phyloP scores from a whole-genome alignment of 495 filamentous ascomycete genomes.

The Physcia stellaris region DNA sequence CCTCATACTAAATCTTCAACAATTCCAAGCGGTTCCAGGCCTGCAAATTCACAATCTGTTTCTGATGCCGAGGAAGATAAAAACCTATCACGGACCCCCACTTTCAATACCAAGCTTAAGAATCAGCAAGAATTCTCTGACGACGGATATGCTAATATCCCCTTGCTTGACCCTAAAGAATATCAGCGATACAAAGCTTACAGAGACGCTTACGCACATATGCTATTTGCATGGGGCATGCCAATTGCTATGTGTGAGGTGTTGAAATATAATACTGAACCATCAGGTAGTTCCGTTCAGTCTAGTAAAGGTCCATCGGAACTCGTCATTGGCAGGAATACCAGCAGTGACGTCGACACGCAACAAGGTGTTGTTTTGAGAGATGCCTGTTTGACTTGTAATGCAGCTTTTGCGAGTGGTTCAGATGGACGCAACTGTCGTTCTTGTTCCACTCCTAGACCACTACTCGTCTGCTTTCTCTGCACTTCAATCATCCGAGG shows the following conservation, averaged over 20 bases:
- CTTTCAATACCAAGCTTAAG: constrained; percentile 51
- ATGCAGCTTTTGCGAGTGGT: too few relatives aligned
- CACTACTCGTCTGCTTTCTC: constrained; percentile 30
- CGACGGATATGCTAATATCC: constrained; percentile 51
- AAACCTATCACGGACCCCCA: constrained; percentile 16
- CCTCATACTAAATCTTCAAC: constrained; percentile 31
- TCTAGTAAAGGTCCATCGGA: not conserved
- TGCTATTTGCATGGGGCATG: constrained; percentile 72
- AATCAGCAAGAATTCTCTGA: constrained; percentile 69
- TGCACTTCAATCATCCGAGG: constrained; percentile 33
- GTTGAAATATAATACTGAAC: constrained; percentile 53
- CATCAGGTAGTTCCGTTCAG: not conserved
- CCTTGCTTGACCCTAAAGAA: constrained; percentile 55
- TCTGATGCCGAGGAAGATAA: constrained; percentile 36
- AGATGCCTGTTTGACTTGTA: too few relatives aligned
- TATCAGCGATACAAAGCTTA: constrained; percentile 52
- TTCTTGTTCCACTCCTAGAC: constrained; percentile 25
- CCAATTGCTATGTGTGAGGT: constrained; percentile 65
- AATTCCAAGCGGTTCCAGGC: constrained; percentile 21
- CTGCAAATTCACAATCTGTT: constrained; percentile 12
- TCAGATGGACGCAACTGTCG: too few relatives aligned
- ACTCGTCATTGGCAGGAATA: not conserved
- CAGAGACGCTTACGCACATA: constrained; percentile 65
- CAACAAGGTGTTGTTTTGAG: too few relatives aligned
- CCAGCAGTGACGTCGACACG: too few relatives aligned